A percentile compares a stretch with the other conserved stretches of the same genome.
Conservation (phyloP, 163 green algal genomes). For the Scenedesmus sp. region DNA sequence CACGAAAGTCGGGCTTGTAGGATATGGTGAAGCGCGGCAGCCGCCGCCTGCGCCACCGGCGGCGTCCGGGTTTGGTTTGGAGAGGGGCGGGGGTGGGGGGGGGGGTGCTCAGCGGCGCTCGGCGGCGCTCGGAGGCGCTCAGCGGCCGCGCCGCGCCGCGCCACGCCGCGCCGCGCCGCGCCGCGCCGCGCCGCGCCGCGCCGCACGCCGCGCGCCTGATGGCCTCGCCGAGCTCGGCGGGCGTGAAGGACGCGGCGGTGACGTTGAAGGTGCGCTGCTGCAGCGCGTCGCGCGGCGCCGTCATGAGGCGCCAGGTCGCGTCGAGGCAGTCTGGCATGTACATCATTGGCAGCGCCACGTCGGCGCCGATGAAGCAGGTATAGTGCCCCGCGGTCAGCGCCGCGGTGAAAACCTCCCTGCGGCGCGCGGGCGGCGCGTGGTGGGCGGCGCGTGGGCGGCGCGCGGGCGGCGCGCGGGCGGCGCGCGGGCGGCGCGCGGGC, state of each 20-base stretch:
- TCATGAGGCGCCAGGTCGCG: conserved; percentile 69
- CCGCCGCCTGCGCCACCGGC: neutral
- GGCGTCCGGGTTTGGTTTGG: too few species aligned
- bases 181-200: too few species aligned
- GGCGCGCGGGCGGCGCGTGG: too few species aligned
- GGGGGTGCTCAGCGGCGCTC: too few species aligned
- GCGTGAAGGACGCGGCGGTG: conserved; percentile 70
- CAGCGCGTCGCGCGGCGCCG: conserved; percentile 56
- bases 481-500: too few species aligned
- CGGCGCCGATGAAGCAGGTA: conserved; percentile 64
- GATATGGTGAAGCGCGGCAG: conserved; percentile 57
- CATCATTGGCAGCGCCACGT: conserved; percentile 68
- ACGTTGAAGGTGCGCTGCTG: conserved; percentile 74
- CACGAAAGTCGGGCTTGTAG: conserved; percentile 60
- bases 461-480: too few species aligned
- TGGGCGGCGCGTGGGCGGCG: too few species aligned
- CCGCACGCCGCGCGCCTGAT: conserved; percentile 44
- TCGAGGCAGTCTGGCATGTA: conserved; percentile 77
- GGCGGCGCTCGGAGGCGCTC: too few species aligned
- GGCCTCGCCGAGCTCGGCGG: conserved; percentile 58
- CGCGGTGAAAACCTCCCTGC: conserved; percentile 45
- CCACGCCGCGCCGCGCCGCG: too few species aligned
- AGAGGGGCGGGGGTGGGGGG: too few species aligned
- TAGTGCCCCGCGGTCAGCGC: conserved; percentile 60
- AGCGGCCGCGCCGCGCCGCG: too few species aligned